Base-by-base conservation (phyloP, 2,329 filamentous ascomycete genomes). In the Fusarium sp. region DNA sequence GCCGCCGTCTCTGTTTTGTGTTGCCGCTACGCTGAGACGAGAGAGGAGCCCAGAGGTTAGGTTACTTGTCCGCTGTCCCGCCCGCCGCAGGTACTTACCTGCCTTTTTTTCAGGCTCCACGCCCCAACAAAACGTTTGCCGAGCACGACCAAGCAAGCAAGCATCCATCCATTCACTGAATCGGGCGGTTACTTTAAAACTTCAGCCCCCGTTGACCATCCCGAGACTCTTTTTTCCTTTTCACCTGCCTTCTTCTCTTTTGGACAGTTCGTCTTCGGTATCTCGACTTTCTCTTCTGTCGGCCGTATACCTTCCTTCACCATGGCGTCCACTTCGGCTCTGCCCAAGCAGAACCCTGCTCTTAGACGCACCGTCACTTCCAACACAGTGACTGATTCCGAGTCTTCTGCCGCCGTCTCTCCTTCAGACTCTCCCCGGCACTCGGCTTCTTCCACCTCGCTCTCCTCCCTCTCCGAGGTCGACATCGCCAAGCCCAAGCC, bases 401-500 rank as follows among this genome's bases (percentile, higher is more conserved):
- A 87, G 57, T 86, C 88, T 12, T 86, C 88, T 13, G 84, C 86
- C 59, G 82, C 82, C 42, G 86, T 83, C 50, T 89, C 88, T 5
- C 88, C 88, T 28, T 79, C 78, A 57, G 88, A 89, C 75, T 89
- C 87, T 13, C 88, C 88, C 40, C 83, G 85, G 47, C 83, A 76
- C 30, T 91, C 88, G 20, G 83, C 94, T 46, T 98, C 96, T 9
- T 92, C 92, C 38, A 97, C 95, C 5, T 98, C 96, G 5, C 87
- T 98, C 67, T 97, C 95, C 12, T 98, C 96, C 28, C 85, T 98
- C 78, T 90, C 88, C 58, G 94, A 92, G 12, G 87, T 85, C 57
- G 84, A 85, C 72, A 76, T 73, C 72, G 55, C 74, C 72, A 78
- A 81, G 69, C 55, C 75, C 56, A 62, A 49, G 61, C 30, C 59